Evolutionary conservation across 2,329 filamentous ascomycete species (phyloP).

Genomic region (Trichoderma afroharzianum): DNA sequence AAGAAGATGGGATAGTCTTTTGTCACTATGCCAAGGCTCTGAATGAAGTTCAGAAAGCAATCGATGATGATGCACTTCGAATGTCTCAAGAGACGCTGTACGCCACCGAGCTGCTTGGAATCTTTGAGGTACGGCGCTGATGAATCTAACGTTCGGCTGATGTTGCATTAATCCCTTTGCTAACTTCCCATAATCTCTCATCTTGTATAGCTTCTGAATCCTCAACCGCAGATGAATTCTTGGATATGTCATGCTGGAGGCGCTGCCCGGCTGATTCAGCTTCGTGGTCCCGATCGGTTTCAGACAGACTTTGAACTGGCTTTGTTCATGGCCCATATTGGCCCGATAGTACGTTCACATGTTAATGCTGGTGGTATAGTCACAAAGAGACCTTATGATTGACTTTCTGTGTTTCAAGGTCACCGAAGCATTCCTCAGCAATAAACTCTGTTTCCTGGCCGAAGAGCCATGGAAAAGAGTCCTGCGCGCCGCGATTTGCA

Average conservation of each 20-base stretch:
- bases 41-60: not conserved
- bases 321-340: conserved; percentile 3
- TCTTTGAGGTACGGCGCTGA: not conserved
- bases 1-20: not conserved
- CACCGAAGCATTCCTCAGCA: not conserved
- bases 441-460: not conserved
- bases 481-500: not conserved
- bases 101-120: not conserved
- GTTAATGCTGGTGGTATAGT: not conserved
- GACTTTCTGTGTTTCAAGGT: not conserved
- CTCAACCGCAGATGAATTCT: not conserved
- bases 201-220: not conserved
- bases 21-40: not conserved
- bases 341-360: not conserved
- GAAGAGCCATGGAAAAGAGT: not conserved
- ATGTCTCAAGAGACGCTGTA: not conserved
- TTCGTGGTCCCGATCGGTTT: not conserved
- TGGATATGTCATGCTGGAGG: conserved; percentile 2
- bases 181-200: not conserved
- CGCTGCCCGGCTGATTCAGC: not conserved
- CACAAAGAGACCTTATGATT: not conserved
- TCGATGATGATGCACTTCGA: not conserved
- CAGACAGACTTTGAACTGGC: not conserved
- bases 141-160: not conserved
- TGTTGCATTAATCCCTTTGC: not conserved